Evolutionary conservation across 2,329 filamentous ascomycete genomes (phyloP).

Genomic region (Ustulina deusta): DNA sequence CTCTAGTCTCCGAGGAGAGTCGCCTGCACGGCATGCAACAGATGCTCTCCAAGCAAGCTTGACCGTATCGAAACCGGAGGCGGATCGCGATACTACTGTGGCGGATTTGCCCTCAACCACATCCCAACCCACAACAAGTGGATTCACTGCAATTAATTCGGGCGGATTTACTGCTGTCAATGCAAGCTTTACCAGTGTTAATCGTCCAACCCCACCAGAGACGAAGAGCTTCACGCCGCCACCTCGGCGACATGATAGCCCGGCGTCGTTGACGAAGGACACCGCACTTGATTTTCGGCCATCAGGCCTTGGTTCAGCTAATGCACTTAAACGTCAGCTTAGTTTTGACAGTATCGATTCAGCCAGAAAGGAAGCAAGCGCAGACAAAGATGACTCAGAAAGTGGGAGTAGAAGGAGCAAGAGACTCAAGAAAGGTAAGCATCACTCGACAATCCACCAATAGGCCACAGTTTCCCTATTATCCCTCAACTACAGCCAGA

Average conservation of each 20-base stretch:
- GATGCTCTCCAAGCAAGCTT: constrained; percentile 65
- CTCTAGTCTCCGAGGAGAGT: constrained; percentile 70
- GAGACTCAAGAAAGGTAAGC: constrained; percentile 85
- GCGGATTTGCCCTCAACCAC: constrained; percentile 58
- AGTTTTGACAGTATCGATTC: constrained; percentile 68
- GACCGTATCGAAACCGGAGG: constrained; percentile 59
- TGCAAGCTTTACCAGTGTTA: constrained; percentile 74
- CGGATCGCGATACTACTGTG: constrained; percentile 63
- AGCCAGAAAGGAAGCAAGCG: constrained; percentile 60
- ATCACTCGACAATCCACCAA: not conserved
- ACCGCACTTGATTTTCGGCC: constrained; percentile 71
- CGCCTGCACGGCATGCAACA: constrained; percentile 71
- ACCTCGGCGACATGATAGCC: constrained; percentile 70
- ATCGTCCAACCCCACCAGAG: constrained; percentile 60
- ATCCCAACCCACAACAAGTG: constrained; percentile 58
- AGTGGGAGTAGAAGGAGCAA: constrained; percentile 86
- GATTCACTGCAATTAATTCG: constrained; percentile 71
- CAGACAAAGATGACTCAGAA: constrained; percentile 70
- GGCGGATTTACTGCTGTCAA: constrained; percentile 82
- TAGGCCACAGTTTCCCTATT: not conserved
- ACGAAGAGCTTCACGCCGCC: constrained; percentile 72
- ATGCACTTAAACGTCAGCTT: constrained; percentile 81
- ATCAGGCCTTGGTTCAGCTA: constrained; percentile 65
- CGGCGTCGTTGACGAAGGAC: constrained; percentile 71
- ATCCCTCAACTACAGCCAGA: not conserved